A percentile compares a stretch with the other conserved stretches of the same genome.
phyloP scores from a whole-genome alignment of 257 asterid genomes.

The Gentiana straminea region DNA sequence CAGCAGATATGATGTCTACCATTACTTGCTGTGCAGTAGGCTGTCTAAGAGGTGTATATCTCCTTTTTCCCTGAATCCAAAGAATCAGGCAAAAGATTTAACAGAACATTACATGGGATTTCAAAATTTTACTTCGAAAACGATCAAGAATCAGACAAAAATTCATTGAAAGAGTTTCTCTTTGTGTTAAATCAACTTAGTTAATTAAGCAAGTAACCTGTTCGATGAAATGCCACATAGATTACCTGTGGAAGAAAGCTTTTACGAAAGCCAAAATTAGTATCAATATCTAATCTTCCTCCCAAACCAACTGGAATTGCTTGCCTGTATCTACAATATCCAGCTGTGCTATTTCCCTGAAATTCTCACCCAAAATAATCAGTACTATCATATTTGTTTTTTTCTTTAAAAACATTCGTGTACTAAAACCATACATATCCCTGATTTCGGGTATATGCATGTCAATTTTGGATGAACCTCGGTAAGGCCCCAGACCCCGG shows the following conservation, averaged over 20 bases:
- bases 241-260: slow-evolving; percentile 79
- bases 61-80: slow-evolving; percentile 51
- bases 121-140: too few species aligned
- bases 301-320: slow-evolving; percentile 64
- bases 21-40: slow-evolving; percentile 74
- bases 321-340: slow-evolving; percentile 81
- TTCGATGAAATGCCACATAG: too few species aligned
- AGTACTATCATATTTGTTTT: not conserved
- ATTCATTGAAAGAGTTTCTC: not conserved
- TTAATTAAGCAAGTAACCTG: not conserved
- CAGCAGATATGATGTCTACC: slow-evolving; percentile 52
- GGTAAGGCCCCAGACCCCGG: too few species aligned
- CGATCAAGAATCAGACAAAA: not conserved
- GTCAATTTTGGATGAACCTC: too few species aligned
- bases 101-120: too few species aligned
- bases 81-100: slow-evolving; percentile 1
- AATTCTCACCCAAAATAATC: not conserved
- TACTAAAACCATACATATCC: not conserved
- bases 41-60: slow-evolving; percentile 59
- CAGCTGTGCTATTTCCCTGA: slow-evolving; percentile 63
- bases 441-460: too few species aligned
- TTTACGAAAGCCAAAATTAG: slow-evolving; percentile 65
- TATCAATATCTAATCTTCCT: slow-evolving; percentile 59
- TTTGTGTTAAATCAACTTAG: not conserved
- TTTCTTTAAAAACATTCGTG: not conserved